Evolutionary conservation across 495 filamentous ascomycete species (phyloP).

Genomic region (Podospora anserina): DNA sequence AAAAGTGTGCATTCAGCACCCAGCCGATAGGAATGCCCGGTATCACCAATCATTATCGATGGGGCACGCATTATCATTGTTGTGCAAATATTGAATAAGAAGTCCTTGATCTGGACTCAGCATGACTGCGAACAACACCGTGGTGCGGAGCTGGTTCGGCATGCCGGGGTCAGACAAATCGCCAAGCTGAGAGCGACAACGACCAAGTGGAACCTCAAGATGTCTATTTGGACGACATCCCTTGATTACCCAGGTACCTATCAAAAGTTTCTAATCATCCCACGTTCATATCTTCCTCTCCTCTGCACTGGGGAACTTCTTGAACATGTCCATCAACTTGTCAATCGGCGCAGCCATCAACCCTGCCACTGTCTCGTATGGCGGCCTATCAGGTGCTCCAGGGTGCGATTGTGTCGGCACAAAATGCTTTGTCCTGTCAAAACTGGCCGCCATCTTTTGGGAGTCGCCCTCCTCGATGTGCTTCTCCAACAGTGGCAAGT

Average conservation of each 20-base stretch:
- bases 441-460: constrained; percentile 47
- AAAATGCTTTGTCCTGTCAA: constrained; percentile 59
- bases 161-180: background rate
- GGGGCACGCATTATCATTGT: background rate
- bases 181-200: background rate
- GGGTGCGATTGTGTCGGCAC: constrained; percentile 58
- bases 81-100: background rate
- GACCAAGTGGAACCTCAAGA: too few relatives aligned
- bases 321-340: constrained; percentile 48
- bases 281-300: background rate
- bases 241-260: background rate
- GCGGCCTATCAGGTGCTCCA: constrained; percentile 47
- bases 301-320: constrained; percentile 41
- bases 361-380: constrained; percentile 49
- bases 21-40: background rate
- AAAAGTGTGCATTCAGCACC: background rate
- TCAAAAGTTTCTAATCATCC: too few relatives aligned
- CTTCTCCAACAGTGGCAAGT: constrained; percentile 56
- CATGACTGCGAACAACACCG: background rate
- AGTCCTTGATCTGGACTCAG: background rate
- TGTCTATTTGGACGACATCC: background rate
- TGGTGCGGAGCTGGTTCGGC: background rate
- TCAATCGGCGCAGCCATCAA: constrained; percentile 53
- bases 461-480: constrained; percentile 39
- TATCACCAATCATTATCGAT: background rate